These are phyloP conservation scores for Eurotiales sp. DNA, from an alignment of 2,329 filamentous ascomycete genomes.

Conservation along the genomic window DNA sequence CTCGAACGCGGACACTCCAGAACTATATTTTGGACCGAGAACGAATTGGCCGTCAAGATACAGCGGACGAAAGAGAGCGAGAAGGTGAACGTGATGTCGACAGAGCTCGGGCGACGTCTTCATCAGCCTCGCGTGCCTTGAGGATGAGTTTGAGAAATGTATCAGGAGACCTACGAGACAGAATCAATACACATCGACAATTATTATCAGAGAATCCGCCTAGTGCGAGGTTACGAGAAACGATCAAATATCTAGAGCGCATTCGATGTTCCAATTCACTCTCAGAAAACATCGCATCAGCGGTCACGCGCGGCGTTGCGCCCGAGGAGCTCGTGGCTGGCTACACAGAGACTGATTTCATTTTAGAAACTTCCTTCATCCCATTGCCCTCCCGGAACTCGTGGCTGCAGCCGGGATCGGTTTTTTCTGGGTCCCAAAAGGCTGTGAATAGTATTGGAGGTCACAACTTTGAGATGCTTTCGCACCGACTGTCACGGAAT, in stretches of 20 bases:
- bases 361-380: slow-evolving; percentile 52
- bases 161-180: slow-evolving; percentile 34
- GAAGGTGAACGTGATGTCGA: slow-evolving; percentile 19
- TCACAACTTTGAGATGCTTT: slow-evolving; percentile 14
- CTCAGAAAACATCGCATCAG: slow-evolving; percentile 53
- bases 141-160: slow-evolving; percentile 28
- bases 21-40: slow-evolving; percentile 38
- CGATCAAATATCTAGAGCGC: slow-evolving; percentile 59
- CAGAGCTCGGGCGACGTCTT: slow-evolving; percentile 17
- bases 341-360: slow-evolving; percentile 54
- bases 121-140: slow-evolving; percentile 26
- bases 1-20: slow-evolving; percentile 37
- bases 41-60: slow-evolving; percentile 20
- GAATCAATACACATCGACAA: slow-evolving; percentile 34
- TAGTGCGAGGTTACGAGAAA: slow-evolving; percentile 49
- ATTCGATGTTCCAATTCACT: slow-evolving; percentile 52
- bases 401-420: slow-evolving; percentile 59
- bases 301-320: slow-evolving; percentile 52
- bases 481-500: slow-evolving; percentile 28
- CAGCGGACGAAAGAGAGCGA: slow-evolving; percentile 17
- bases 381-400: slow-evolving; percentile 53
- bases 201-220: slow-evolving; percentile 32
- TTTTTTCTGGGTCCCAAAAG: slow-evolving; percentile 61
- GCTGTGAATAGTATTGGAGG: slow-evolving; percentile 39
- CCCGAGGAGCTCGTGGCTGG: slow-evolving; percentile 46